A percentile compares a stretch with the other conserved stretches of the same genome.
These are phyloP conservation scores for Tulasnella sp. DNA, from an alignment of 768 basidiomycete genomes.

Conservation along the genomic window DNA sequence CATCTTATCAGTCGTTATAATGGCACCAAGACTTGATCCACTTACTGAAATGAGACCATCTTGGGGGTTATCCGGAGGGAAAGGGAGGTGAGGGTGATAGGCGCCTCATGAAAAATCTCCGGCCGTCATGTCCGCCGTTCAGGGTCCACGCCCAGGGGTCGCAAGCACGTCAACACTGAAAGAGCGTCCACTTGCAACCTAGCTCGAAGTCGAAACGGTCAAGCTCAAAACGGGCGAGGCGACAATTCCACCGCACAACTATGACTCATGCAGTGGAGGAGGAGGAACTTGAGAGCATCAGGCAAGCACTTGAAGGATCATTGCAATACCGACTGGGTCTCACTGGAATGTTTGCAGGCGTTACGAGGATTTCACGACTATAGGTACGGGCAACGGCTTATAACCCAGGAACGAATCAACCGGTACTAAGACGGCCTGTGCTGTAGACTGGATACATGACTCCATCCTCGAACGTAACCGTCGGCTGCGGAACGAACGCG, in stretches of 20 bases:
- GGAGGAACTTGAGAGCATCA: constrained; percentile 64
- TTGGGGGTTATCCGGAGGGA: constrained; percentile 34
- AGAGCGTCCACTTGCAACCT: background rate
- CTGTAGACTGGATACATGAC: constrained; percentile 93
- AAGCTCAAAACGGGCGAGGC: background rate
- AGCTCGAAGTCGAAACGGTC: background rate
- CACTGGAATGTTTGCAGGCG: constrained; percentile 51
- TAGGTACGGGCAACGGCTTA: constrained; percentile 53
- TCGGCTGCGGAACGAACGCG: constrained; percentile 60
- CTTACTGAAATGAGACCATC: constrained; percentile 73
- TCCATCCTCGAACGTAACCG: constrained; percentile 83
- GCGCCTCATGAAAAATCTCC: constrained; percentile 25
- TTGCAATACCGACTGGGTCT: background rate
- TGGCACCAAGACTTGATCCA: constrained; percentile 31
- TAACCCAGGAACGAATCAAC: constrained; percentile 28
- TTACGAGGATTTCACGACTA: constrained; percentile 93
- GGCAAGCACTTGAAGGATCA: constrained; percentile 42
- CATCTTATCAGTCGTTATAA: constrained; percentile 23
- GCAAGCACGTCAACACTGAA: constrained; percentile 6
- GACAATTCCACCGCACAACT: background rate
- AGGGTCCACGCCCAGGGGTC: constrained; percentile 18
- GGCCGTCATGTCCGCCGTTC: constrained; percentile 1
- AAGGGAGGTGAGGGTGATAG: background rate
- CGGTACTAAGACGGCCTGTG: constrained; percentile 28
- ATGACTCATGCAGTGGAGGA: constrained; percentile 40